Conservation (phyloP, 805 yeast genomes). For the Starmerella geochares region DNA sequence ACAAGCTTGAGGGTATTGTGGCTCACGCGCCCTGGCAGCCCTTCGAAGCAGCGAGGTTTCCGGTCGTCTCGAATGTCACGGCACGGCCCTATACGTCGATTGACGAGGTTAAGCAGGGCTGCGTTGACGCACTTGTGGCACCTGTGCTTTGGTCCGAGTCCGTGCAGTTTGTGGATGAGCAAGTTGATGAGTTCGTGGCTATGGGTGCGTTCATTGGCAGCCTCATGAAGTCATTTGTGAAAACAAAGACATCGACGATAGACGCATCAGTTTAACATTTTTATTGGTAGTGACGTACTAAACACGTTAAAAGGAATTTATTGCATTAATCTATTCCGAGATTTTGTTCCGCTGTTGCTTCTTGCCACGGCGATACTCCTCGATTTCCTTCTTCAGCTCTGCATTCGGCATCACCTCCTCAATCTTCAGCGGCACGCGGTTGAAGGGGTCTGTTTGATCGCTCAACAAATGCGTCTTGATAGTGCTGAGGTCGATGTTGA, state of each 20-base stretch:
- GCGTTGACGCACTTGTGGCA: conserved; percentile 26
- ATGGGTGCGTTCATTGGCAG: conserved; percentile 29
- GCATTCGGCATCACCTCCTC: conserved; percentile 78
- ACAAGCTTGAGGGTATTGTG: conserved; percentile 29
- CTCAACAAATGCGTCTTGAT: conserved; percentile 86
- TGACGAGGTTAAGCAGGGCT: conserved; percentile 26
- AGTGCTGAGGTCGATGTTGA: conserved; percentile 79
- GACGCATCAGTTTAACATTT: too few species aligned
- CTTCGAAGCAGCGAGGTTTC: conserved; percentile 16
- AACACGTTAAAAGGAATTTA: not conserved
- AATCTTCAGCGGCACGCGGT: conserved; percentile 76
- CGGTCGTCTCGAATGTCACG: conserved; percentile 30
- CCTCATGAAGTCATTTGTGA: conserved; percentile 15
- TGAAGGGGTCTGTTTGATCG: conserved; percentile 96
- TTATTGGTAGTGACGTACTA: too few species aligned
- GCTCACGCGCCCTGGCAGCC: conserved; percentile 13
- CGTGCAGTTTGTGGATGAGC: conserved; percentile 18
- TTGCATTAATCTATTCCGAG: not conserved
- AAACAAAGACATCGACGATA: not conserved
- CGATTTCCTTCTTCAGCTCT: conserved; percentile 55
- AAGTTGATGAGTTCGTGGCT: conserved; percentile 21
- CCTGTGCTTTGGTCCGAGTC: conserved; percentile 32
- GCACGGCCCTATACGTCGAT: conserved; percentile 28
- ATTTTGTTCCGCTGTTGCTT: conserved; percentile 19
- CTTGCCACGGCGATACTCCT: conserved; percentile 45